phyloP scores from a whole-genome alignment of 805 yeast species.

The Brettanomyces sp. region DNA sequence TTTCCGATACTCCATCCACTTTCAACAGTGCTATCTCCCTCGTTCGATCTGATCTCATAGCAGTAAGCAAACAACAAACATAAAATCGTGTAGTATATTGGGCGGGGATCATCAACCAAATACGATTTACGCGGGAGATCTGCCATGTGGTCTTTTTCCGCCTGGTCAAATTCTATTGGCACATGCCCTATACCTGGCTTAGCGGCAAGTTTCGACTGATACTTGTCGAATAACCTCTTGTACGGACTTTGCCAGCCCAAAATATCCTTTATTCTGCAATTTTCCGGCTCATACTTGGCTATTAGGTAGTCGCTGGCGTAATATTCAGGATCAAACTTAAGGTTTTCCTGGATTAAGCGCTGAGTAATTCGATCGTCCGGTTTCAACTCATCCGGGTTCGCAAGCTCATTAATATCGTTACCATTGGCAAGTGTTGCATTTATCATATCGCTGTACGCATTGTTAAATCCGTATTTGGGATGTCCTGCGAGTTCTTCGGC shows the following conservation, averaged over 20 bases:
- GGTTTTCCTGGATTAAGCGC: conserved; percentile 55
- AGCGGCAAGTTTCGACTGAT: conserved; percentile 33
- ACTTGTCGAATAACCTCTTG: conserved; percentile 33
- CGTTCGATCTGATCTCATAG: conserved; percentile 69
- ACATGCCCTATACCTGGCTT: conserved; percentile 19
- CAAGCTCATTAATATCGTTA: conserved; percentile 84
- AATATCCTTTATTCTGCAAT: conserved; percentile 39
- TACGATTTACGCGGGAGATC: conserved; percentile 58
- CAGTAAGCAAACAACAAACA: conserved; percentile 63
- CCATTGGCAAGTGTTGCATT: conserved; percentile 67
- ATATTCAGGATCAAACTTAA: conserved; percentile 80
- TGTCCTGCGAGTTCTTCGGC: conserved; percentile 13
- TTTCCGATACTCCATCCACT: conserved; percentile 94
- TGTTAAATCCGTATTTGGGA: conserved; percentile 72
- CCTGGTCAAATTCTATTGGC: conserved; percentile 37
- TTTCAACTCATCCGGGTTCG: conserved; percentile 64
- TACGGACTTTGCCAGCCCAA: conserved; percentile 46
- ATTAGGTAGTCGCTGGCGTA: conserved; percentile 75
- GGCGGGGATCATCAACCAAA: conserved; percentile 43
- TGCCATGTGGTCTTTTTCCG: conserved; percentile 60
- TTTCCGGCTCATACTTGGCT: conserved; percentile 40
- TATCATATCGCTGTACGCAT: conserved; percentile 50
- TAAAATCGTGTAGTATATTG: conserved; percentile 53
- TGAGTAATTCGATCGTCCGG: conserved; percentile 55
- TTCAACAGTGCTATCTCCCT: conserved; percentile 66